phyloP scores from a whole-genome alignment of 2,329 filamentous ascomycete species.

The Botrytis sinoallii region DNA sequence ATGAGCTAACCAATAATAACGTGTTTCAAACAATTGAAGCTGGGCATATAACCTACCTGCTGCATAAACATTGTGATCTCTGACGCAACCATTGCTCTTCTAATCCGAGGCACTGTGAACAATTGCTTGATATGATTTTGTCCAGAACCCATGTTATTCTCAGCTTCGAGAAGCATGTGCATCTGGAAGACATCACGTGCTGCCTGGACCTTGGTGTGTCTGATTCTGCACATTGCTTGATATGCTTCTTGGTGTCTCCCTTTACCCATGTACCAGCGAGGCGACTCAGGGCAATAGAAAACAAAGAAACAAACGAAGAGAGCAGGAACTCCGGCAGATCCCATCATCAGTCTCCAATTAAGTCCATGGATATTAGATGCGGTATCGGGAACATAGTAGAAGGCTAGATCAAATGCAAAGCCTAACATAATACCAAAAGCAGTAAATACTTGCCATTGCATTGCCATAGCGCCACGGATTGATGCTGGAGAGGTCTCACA shows the following conservation, averaged over 20 bases:
- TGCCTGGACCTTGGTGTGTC: constrained; percentile 52
- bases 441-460: constrained; percentile 62
- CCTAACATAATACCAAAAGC: constrained; percentile 55
- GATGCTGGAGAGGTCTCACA: constrained; percentile 63
- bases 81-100: constrained; percentile 52
- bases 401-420: constrained; percentile 58
- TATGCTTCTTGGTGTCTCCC: constrained; percentile 48
- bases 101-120: constrained; percentile 50
- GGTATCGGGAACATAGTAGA: constrained; percentile 54
- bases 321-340: constrained; percentile 60
- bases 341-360: constrained; percentile 67
- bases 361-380: constrained; percentile 48
- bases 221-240: constrained; percentile 45
- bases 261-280: constrained; percentile 51
- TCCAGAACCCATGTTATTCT: constrained; percentile 50
- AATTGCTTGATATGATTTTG: constrained; percentile 54
- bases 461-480: constrained; percentile 66
- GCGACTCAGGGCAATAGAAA: constrained; percentile 46
- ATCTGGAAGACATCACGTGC: constrained; percentile 56
- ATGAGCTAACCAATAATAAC: not conserved
- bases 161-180: constrained; percentile 55
- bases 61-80: constrained; percentile 67
- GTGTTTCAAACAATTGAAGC: not conserved
- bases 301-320: constrained; percentile 51
- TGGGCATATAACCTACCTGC: not conserved